Base-by-base conservation (phyloP, 441 rosid species). In the Populus trichocarpa region DNA sequence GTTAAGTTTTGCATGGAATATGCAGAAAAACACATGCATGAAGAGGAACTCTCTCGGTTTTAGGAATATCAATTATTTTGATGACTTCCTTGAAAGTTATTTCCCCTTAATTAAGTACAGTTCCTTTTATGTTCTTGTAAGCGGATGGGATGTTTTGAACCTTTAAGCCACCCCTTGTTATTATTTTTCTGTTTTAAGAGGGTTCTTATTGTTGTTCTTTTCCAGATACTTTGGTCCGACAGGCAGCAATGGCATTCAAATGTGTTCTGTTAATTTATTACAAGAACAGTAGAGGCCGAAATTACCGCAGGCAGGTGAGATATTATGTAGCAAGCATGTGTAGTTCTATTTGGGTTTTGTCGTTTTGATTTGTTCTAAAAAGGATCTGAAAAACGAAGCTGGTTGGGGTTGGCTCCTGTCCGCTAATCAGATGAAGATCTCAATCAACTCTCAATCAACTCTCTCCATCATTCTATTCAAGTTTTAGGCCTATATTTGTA, bases 181-280 rank as follows among this genome's bases (percentile, higher is more conserved):
- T 63, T 68, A 28, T 35, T 42, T 30, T 42, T 26, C 16, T 69
- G 68, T 20, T 40, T 77, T 18, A 2, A 26, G 10, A 28, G 22
- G 50, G 22, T 73, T 71, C 65, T 53, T 63, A 25, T 33, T 65
- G 42, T 38, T 79, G 59, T 69, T 73, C 67, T 71, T 65, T 78
- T 86, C 63, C 90, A 92, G 94, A 92, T 87, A 86, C 92, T 72
- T 82, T 92, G 87, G 93, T 86, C 50, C 86, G 96, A 65, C 96
- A 92, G 83, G 89, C 87, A 70, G 86, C 92, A 66, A 92, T 92
- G 96, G 87, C 84, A 50, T 33, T 92, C 76, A 92, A 92, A 83
- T 92, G 96, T 81, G 67, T 88, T 78, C 80, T 92, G 50, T 80
- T 92, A 77, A 89, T 92, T 79, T 87, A 90, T 83, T 92, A 89